Evolutionary conservation across 2,329 filamentous ascomycete genomes (phyloP), one percentile per base, ranked within the genome.

Genomic region (Rhinocladiella similis): DNA sequence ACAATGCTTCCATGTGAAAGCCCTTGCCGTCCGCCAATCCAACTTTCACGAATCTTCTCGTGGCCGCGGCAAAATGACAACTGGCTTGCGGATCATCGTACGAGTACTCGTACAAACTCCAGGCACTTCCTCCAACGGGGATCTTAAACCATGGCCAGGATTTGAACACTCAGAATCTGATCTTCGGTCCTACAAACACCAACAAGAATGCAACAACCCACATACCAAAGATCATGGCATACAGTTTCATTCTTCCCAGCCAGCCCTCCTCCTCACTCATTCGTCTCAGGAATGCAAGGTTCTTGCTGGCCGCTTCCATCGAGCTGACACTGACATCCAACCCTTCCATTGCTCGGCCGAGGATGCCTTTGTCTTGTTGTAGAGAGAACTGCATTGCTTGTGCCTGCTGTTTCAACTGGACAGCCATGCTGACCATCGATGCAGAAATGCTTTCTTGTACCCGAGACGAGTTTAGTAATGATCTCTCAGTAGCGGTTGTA

Each of bases 181-280:
- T 73, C 77, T 97, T 97, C 0, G 93, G 93, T 69, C 91, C 77
- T 49, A 93, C 81, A 76, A 93, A 93, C 12, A 97, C 92, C 62
- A 97, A 73, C 69, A 95, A 66, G 35, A 96, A 76, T 16, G 91
- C 82, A 22, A 84, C 74, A n/a, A 95, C 66, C 86, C 91, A 93
- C 60, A 97, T 72, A 27, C 84, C 90, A 66, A 87, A 89, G 47
- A 97, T 91, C 81, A 90, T 88, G 38, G 80, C 87, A 77, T 94
- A 96, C 59, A 97, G 78, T 74, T 93, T 79, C 77, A 96, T 83
- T 50, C 92, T 77, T 5, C 88, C 91, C 84, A 83, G 91, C 88
- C 89, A 95, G 0, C 91, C 91, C 69, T 88, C 87, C 3, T 91
- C 92, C 75, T 97, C 93, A 14, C 88, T 91, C 85, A 96, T 91